Conservation (phyloP, 768 basidiomycete genomes). For the Pleurotus pulmonarius region DNA sequence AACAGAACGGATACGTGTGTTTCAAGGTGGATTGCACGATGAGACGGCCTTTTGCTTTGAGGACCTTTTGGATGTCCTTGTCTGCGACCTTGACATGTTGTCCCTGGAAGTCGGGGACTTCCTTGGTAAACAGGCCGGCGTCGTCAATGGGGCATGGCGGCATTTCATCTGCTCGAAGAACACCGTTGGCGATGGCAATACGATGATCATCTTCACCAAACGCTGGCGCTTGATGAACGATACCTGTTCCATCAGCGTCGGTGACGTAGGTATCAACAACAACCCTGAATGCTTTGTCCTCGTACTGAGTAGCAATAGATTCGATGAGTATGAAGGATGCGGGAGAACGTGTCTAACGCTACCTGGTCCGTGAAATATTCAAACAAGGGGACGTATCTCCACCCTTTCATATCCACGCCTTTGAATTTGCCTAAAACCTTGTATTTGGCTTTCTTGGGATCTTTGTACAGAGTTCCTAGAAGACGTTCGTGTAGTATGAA, state of each 20-base stretch:
- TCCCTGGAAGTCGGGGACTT: constrained; percentile 88
- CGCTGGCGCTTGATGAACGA: constrained; percentile 97
- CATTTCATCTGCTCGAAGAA: constrained; percentile 85
- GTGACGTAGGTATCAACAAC: constrained; percentile 92
- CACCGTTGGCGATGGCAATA: constrained; percentile 78
- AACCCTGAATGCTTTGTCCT: constrained; percentile 88
- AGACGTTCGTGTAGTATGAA: constrained; percentile 91
- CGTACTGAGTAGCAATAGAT: constrained; percentile 52
- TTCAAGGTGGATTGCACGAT: constrained; percentile 83
- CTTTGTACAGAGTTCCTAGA: constrained; percentile 88
- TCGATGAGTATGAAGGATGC: neutral
- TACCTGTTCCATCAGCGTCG: constrained; percentile 90
- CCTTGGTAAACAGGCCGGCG: constrained; percentile 78
- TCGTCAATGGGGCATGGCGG: constrained; percentile 97
- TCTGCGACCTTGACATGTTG: constrained; percentile 94
- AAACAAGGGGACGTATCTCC: constrained; percentile 93
- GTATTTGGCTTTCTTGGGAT: constrained; percentile 94
- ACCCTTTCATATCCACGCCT: constrained; percentile 92
- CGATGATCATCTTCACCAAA: constrained; percentile 99
- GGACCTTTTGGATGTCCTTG: constrained; percentile 85
- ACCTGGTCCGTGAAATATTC: constrained; percentile 97
- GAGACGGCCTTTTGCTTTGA: constrained; percentile 85
- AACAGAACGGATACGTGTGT: constrained; percentile 97
- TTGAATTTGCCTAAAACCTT: constrained; percentile 87
- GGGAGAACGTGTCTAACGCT: neutral